A percentile compares a stretch with the other conserved stretches of the same genome.
phyloP scores from a whole-genome alignment of 495 filamentous ascomycete genomes.

The Aspergillus nidulans region DNA sequence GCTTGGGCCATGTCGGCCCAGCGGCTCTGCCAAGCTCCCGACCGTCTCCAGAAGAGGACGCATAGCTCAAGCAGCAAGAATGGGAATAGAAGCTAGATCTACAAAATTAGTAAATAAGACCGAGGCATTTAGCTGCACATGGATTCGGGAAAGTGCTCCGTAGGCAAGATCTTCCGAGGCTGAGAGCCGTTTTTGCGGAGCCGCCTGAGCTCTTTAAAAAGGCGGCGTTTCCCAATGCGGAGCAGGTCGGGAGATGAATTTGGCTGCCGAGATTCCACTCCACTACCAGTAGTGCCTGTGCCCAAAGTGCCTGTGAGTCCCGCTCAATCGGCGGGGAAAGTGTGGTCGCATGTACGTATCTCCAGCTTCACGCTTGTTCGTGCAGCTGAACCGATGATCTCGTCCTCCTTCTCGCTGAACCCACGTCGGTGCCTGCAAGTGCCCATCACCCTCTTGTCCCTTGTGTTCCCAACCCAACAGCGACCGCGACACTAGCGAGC shows the following conservation, averaged over 20 bases:
- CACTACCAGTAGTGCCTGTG: background rate
- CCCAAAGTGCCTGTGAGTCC: conserved; percentile 9
- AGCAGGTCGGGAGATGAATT: conserved; percentile 31
- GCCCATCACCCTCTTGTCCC: conserved; percentile 1
- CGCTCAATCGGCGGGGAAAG: conserved; percentile 25
- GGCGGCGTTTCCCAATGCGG: conserved; percentile 26
- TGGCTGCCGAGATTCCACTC: conserved; percentile 11
- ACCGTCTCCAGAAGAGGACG: background rate
- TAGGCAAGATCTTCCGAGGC: conserved; percentile 2
- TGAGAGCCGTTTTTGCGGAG: background rate
- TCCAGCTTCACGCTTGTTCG: background rate
- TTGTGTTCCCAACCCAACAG: conserved; percentile 12
- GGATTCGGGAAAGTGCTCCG: background rate
- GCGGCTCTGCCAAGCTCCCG: background rate
- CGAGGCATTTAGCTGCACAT: conserved; percentile 7
- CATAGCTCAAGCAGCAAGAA: background rate
- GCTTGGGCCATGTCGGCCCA: background rate
- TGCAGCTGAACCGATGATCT: conserved; percentile 1
- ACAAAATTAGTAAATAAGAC: background rate
- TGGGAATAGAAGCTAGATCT: background rate
- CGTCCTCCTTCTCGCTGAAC: background rate
- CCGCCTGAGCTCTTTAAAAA: background rate
- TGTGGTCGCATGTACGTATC: conserved; percentile 28
- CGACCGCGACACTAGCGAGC: conserved; percentile 19
- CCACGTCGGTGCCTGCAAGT: conserved; percentile 29